These are phyloP conservation scores for Aurinia saxatilis DNA, from an alignment of 345 rosid genomes.

Conservation along the genomic window DNA sequence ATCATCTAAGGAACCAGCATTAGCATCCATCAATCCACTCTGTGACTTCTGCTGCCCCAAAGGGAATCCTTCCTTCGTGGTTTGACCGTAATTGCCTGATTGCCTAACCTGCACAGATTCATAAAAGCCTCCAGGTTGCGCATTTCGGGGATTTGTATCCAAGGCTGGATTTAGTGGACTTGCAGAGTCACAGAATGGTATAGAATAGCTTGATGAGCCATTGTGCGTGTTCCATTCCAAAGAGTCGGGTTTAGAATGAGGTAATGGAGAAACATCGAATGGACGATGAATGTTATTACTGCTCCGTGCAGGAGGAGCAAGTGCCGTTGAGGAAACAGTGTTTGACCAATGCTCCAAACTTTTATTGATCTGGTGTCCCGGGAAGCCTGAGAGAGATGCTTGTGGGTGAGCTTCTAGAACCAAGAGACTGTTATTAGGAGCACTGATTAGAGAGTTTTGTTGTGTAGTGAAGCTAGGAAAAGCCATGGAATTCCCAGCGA, in stretches of 20 bases:
- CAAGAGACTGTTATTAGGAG: slow-evolving; percentile 36
- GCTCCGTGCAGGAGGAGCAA: slow-evolving; percentile 33
- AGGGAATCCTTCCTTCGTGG: slow-evolving; percentile 36
- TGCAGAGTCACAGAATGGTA: slow-evolving; percentile 27
- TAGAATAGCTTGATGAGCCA: slow-evolving; percentile 29
- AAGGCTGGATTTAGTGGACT: slow-evolving; percentile 32
- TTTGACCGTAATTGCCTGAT: slow-evolving; percentile 31
- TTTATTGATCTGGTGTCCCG: slow-evolving; percentile 34
- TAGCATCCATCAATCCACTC: slow-evolving; percentile 35
- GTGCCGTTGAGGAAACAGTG: slow-evolving; percentile 36
- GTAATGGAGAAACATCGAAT: slow-evolving; percentile 34
- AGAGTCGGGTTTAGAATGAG: slow-evolving; percentile 20
- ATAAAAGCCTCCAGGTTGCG: slow-evolving; percentile 24
- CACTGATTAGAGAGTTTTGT: slow-evolving; percentile 25
- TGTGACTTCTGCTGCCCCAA: slow-evolving; percentile 43
- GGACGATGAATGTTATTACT: slow-evolving; percentile 22
- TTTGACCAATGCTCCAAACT: slow-evolving; percentile 48
- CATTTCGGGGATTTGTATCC: slow-evolving; percentile 34
- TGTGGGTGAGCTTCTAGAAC: slow-evolving; percentile 45
- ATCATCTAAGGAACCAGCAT: slow-evolving; percentile 65
- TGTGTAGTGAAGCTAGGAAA: slow-evolving; percentile 23
- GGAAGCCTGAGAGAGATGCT: slow-evolving; percentile 33
- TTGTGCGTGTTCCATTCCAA: slow-evolving; percentile 37
- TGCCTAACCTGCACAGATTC: slow-evolving; percentile 32
- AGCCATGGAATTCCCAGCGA: neutral